phyloP scores from a whole-genome alignment of 768 basidiomycete species.

The Sistotremastrum suecicum region DNA sequence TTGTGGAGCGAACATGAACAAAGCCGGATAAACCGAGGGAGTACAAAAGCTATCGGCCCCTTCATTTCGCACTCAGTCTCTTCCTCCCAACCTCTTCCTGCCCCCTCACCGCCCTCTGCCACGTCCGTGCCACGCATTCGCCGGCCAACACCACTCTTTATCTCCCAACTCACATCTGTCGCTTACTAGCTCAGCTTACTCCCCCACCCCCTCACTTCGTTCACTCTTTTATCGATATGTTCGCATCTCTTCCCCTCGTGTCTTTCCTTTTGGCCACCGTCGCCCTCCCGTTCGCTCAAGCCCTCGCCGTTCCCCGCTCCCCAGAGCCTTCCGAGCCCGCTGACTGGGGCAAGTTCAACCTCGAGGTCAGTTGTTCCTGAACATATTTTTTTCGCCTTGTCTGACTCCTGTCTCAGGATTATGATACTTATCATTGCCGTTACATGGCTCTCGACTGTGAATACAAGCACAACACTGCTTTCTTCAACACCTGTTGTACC shows the following conservation, averaged over 20 bases:
- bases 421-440: constrained; percentile 42
- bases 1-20: no score
- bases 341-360: constrained; percentile 29
- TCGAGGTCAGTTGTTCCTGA: constrained; percentile 24
- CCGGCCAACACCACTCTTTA: constrained; percentile 18
- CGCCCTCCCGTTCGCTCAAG: constrained; percentile 29
- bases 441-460: constrained; percentile 43
- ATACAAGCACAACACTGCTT: constrained; percentile 25
- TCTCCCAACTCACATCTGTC: constrained; percentile 13
- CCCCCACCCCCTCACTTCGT: constrained; percentile 24
- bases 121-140: constrained; percentile 13
- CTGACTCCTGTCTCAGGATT: constrained; percentile 22
- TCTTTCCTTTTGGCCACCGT: constrained; percentile 18
- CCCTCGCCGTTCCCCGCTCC: neutral
- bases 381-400: neutral
- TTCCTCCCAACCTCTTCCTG: constrained; percentile 11
- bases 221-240: neutral
- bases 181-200: constrained; percentile 30
- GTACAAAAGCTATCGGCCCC: constrained; percentile 3
- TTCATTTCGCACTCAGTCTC: constrained; percentile 14
- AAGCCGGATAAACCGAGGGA: no score
- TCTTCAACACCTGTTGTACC: constrained; percentile 22
- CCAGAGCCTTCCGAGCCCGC: constrained; percentile 20
- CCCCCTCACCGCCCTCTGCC: constrained; percentile 13
- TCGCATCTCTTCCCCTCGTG: constrained; percentile 8